A percentile compares a stretch with the other conserved stretches of the same genome.
phyloP scores from a whole-genome alignment of 139 green algal species.

The Desmodesmus armatus region DNA sequence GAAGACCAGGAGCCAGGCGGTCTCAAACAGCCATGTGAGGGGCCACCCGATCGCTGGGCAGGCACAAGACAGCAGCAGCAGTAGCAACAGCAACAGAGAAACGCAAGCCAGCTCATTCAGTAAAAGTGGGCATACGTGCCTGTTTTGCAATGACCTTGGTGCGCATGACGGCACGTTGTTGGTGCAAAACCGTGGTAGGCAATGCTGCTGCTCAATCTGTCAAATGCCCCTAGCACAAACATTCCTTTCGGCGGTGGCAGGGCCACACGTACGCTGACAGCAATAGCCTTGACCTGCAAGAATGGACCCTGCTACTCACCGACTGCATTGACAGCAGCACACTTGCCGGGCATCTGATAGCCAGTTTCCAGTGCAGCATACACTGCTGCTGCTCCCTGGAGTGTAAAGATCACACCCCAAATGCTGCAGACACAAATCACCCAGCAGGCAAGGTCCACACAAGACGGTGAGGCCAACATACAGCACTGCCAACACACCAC shows the following conservation, averaged over 20 bases:
- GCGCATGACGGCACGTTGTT: neutral
- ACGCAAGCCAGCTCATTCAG: neutral
- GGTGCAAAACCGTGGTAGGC: neutral
- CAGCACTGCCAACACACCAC: too few species aligned
- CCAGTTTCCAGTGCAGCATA: slow-evolving; percentile 47
- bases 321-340: slow-evolving; percentile 31
- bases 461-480: too few species aligned
- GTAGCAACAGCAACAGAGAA: neutral
- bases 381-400: slow-evolving; percentile 65
- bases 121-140: neutral
- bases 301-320: neutral
- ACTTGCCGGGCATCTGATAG: slow-evolving; percentile 11
- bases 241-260: too few species aligned
- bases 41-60: slow-evolving; percentile 60
- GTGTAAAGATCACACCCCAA: slow-evolving; percentile 75
- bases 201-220: neutral
- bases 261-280: neutral
- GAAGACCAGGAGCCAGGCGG: slow-evolving; percentile 71
- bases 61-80: neutral
- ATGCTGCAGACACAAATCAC: slow-evolving; percentile 40
- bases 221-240: too few species aligned
- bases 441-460: neutral
- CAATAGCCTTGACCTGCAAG: neutral
- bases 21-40: slow-evolving; percentile 63
- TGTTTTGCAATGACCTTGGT: neutral